Conservation (phyloP, 2,329 filamentous ascomycete genomes). For the Elsinoe australis region DNA sequence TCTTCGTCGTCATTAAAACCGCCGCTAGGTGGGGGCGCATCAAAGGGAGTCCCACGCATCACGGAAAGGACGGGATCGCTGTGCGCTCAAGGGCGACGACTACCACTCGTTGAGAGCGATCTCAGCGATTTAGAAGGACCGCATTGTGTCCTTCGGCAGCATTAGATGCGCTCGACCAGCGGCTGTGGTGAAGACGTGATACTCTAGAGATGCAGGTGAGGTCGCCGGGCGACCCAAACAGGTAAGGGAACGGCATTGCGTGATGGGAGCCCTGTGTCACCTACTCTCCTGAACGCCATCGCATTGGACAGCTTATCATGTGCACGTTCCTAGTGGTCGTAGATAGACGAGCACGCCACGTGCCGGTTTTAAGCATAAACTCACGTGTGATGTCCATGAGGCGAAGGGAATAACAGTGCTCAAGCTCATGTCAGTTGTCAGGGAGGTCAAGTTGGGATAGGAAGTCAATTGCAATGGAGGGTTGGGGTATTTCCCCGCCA, state of each 20-base stretch:
- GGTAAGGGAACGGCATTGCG: conserved; percentile 5
- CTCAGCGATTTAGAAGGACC: neutral
- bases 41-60: conserved; percentile 2
- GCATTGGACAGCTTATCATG: neutral
- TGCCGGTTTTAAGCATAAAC: conserved; percentile 9
- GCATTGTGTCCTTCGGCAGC: too few species aligned
- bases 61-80: conserved; percentile 4
- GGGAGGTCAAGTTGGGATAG: neutral
- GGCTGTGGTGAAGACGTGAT: conserved; percentile 7
- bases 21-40: conserved; percentile 1
- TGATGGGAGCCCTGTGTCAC: neutral
- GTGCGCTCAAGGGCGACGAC: neutral
- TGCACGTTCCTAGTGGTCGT: neutral
- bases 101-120: neutral
- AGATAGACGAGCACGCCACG: conserved; percentile 9
- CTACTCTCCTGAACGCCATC: neutral
- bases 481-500: conserved; percentile 1
- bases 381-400: too few species aligned
- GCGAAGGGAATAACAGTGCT: too few species aligned
- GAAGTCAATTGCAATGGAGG: neutral
- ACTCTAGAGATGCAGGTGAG: conserved; percentile 13
- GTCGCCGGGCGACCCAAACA: conserved; percentile 4
- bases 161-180: neutral
- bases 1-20: conserved; percentile 11
- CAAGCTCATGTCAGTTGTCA: neutral